Evolutionary conservation across 768 basidiomycete species (phyloP).

Genomic region (Suillus variegatus): DNA sequence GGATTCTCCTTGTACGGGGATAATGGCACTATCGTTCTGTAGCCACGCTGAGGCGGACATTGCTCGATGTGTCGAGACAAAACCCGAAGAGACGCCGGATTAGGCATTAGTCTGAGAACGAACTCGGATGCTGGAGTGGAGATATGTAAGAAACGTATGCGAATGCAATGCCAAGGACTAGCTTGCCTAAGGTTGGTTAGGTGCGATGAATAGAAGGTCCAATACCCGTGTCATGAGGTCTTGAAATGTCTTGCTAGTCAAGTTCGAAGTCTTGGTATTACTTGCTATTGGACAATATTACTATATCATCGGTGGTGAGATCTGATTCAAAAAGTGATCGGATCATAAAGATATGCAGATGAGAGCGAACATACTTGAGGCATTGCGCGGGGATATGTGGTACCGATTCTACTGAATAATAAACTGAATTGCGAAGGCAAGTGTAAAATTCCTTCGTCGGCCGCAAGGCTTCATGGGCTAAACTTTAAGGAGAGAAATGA

Average conservation of each 20-base stretch:
- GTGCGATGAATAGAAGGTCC: slow-evolving; percentile 56
- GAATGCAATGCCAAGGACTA: background rate
- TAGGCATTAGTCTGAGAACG: background rate
- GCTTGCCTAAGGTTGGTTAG: slow-evolving; percentile 50
- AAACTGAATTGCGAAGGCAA: slow-evolving; percentile 39
- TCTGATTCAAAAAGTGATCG: background rate
- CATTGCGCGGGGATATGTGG: background rate
- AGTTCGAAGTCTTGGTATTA: background rate
- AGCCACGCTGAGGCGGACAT: too few relatives aligned
- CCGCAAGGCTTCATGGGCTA: slow-evolving; percentile 14
- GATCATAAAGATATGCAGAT: background rate
- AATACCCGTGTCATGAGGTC: slow-evolving; percentile 65
- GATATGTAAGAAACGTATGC: background rate
- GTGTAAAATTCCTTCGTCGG: slow-evolving; percentile 1
- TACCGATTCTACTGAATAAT: slow-evolving; percentile 40
- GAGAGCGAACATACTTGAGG: background rate
- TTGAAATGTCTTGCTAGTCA: slow-evolving; percentile 35
- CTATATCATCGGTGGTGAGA: background rate
- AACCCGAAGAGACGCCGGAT: background rate
- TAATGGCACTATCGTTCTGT: background rate
- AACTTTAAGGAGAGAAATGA: slow-evolving; percentile 20
- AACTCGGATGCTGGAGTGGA: background rate
- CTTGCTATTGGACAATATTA: background rate
- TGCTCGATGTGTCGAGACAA: background rate
- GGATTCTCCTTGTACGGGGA: slow-evolving; percentile 55